A percentile compares a stretch with the other conserved stretches of the same genome.
Conservation (phyloP, 352 stramenopile species). For the Blastocystis sp. region DNA sequence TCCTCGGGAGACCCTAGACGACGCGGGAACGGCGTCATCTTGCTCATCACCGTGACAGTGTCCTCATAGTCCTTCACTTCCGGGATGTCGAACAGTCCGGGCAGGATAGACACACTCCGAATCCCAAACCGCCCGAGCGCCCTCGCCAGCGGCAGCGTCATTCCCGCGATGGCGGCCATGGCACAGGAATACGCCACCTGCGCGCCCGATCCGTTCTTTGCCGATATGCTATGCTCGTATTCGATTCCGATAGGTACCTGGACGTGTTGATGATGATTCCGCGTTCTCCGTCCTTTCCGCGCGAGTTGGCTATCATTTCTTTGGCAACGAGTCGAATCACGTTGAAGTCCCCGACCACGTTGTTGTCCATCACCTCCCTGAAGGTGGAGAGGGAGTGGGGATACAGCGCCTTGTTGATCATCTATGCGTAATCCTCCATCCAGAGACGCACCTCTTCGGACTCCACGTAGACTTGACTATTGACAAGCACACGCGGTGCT, state of each 20-base stretch:
- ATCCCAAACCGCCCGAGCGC: constrained; percentile 42
- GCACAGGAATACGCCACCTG: constrained; percentile 33
- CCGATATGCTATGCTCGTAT: constrained; percentile 13
- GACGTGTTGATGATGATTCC: constrained; percentile 70
- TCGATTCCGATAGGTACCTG: not conserved
- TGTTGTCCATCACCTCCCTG: constrained; percentile 28
- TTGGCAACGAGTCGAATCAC: constrained; percentile 15
- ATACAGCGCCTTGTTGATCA: not conserved
- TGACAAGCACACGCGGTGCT: constrained; percentile 28
- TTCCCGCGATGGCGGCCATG: constrained; percentile 51
- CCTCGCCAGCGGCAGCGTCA: constrained; percentile 51
- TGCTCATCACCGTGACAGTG: constrained; percentile 38
- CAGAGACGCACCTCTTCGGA: not conserved
- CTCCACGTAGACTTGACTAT: constrained; percentile 10
- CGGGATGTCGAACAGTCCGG: constrained; percentile 37
- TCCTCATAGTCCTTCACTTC: constrained; percentile 44
- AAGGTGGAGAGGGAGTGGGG: constrained; percentile 42
- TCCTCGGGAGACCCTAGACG: constrained; percentile 39
- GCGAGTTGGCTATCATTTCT: constrained; percentile 3
- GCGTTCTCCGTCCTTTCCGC: not conserved
- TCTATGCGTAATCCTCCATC: not conserved
- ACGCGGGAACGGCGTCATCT: constrained; percentile 50
- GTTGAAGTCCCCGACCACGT: constrained; percentile 49
- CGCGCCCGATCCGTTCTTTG: constrained; percentile 45
- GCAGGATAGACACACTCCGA: constrained; percentile 7